phyloP scores from a whole-genome alignment of 768 basidiomycete genomes.

The Termitomyces sp. region DNA sequence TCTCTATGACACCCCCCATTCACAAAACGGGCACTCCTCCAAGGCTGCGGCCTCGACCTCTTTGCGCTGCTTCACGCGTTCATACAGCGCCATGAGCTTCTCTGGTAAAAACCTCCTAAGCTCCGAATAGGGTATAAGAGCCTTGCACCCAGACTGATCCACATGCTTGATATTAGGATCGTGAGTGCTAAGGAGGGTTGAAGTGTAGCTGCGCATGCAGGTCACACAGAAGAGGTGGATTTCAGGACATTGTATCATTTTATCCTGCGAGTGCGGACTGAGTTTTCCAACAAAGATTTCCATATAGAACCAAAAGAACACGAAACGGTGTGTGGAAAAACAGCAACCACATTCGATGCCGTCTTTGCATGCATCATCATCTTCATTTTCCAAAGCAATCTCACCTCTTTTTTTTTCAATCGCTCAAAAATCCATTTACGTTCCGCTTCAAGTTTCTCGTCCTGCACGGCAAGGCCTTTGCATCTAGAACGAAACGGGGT shows the following conservation, averaged over 20 bases:
- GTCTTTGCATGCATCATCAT: slow-evolving; percentile 30
- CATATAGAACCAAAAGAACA: slow-evolving; percentile 32
- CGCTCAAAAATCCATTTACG: slow-evolving; percentile 38
- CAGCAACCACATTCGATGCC: slow-evolving; percentile 90
- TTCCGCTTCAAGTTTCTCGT: slow-evolving; percentile 41
- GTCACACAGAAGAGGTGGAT: slow-evolving; percentile 80
- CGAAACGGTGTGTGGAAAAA: slow-evolving; percentile 67
- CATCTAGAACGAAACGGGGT: slow-evolving; percentile 21
- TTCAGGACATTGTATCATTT: slow-evolving; percentile 87
- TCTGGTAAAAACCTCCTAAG: slow-evolving; percentile 59
- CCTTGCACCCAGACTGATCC: slow-evolving; percentile 70
- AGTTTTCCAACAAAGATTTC: background rate
- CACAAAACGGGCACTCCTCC: slow-evolving; percentile 90
- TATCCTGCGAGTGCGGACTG: slow-evolving; percentile 39
- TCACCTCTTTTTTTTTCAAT: slow-evolving; percentile 7
- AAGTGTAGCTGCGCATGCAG: slow-evolving; percentile 67
- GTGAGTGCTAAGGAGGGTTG: slow-evolving; percentile 59
- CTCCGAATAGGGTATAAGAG: slow-evolving; percentile 63
- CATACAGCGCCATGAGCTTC: slow-evolving; percentile 66
- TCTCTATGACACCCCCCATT: slow-evolving; percentile 76
- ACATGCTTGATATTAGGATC: slow-evolving; percentile 69
- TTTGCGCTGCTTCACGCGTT: slow-evolving; percentile 69
- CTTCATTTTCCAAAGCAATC: slow-evolving; percentile 14
- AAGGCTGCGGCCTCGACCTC: slow-evolving; percentile 76
- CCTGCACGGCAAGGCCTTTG: slow-evolving; percentile 21